Base-by-base conservation (phyloP, 73 alveolate species). In the Stentor coeruleus region DNA sequence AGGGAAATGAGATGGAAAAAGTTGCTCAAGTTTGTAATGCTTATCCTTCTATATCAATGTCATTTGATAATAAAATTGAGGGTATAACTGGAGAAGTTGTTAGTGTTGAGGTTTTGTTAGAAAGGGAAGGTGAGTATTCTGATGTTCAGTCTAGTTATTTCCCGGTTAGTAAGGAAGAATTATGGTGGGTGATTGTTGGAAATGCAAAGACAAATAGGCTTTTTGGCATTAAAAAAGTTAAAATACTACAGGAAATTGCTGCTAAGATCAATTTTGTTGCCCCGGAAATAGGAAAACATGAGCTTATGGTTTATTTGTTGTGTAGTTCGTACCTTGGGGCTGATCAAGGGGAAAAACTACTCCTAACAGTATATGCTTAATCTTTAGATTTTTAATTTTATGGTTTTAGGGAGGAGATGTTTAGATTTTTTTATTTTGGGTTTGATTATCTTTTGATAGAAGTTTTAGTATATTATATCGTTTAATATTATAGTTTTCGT, bases 101-200 rank as follows among this genome's bases (percentile, higher is more conserved):
- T 31, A 77, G 39, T 35, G 37, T 82, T n/a, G 59, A 59, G 35
- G 81, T 90, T 39, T 77, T 81, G 26, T 58, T 87, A 6, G 85
- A 87, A 60, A 86, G 92, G 55, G 77, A 3, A 26, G 84, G 66
- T 6, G 92, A 79, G 30, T 89, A 83, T 39, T 30, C 40, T 14
- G 33, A 38, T 0, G 89, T 91, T 0, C 59, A 82, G 72, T 87
- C 94, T 39, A 81, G 85, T 14, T 89, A 66, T 57, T 91, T 81
- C 66, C 95, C 94, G 0, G 39, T 31, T 77, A 97, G 86, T 85
- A 94, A 93, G 84, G 97, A 94, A 72, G 99, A 94, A 83, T 76
- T 85, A 35, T 94, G 99, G 98, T 94, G 99, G 99, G 80, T 94
- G 49, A 88, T 94, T n/a, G 82, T 90, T 3, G 97, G 97, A 1